Conservation (phyloP, 306 rosid species). For the Sophora flavescens region DNA sequence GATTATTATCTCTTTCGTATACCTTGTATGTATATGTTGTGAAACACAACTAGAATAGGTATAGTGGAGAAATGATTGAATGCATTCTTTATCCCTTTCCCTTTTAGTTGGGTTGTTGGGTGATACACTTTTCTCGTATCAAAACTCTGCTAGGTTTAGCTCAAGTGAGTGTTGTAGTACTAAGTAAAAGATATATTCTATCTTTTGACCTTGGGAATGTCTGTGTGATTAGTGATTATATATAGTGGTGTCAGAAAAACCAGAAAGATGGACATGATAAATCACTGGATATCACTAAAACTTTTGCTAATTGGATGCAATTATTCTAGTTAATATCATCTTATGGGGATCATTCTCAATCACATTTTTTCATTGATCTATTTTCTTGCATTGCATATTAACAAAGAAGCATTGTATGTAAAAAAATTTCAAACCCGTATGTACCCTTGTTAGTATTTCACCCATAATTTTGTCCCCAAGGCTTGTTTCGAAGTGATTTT, state of each 20-base stretch:
- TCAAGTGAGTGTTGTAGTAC: slow-evolving; percentile 7
- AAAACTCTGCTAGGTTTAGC: background rate
- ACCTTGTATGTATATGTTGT: background rate
- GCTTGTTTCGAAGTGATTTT: too few species aligned
- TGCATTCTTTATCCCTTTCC: slow-evolving; percentile 4
- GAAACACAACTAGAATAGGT: background rate
- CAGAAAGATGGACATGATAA: background rate
- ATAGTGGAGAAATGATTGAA: background rate
- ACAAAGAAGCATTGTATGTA: background rate
- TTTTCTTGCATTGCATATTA: background rate
- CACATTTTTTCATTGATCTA: background rate
- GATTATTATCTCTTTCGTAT: background rate
- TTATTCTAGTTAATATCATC: background rate
- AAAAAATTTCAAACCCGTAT: too few species aligned
- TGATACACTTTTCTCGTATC: background rate
- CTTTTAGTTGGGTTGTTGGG: background rate
- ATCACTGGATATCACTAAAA: background rate
- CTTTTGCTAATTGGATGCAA: background rate
- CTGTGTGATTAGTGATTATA: background rate
- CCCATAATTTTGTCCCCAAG: too few species aligned
- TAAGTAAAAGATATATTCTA: background rate
- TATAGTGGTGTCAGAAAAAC: background rate
- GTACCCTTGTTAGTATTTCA: too few species aligned
- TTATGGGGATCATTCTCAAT: background rate
- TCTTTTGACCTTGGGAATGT: background rate